phyloP scores from a whole-genome alignment of 129 eudicot species.

The Arctium minus region DNA sequence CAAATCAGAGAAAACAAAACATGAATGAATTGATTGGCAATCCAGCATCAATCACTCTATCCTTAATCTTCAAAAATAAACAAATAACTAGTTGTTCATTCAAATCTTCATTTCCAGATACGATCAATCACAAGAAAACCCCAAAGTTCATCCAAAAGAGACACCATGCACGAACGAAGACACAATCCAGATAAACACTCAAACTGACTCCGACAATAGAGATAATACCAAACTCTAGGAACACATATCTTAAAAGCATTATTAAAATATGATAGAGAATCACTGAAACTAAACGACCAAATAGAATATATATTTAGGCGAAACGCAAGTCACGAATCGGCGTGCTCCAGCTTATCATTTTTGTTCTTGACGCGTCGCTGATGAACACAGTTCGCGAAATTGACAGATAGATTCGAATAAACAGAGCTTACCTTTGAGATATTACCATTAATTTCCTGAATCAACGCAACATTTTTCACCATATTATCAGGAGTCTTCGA shows the following conservation, averaged over 20 bases:
- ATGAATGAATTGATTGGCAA: conserved; percentile 3
- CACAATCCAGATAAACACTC: background rate
- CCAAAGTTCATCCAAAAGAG: background rate
- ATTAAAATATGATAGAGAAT: conserved; percentile 13
- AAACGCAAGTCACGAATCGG: conserved; percentile 25
- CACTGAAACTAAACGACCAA: conserved; percentile 14
- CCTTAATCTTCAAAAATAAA: conserved; percentile 2
- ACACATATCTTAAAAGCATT: conserved; percentile 3
- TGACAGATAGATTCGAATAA: conserved; percentile 49
- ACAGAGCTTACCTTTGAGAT: conserved; percentile 47
- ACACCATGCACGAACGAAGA: background rate
- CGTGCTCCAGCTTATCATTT: conserved; percentile 20
- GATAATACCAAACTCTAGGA: background rate
- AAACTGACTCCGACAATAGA: background rate
- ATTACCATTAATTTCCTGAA: conserved; percentile 58
- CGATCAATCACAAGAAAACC: background rate
- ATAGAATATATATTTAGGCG: background rate
- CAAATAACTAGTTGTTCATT: background rate
- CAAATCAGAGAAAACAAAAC: background rate
- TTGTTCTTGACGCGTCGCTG: conserved; percentile 30
- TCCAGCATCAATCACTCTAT: conserved; percentile 9
- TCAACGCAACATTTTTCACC: conserved; percentile 61
- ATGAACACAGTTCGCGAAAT: conserved; percentile 39
- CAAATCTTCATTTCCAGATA: conserved; percentile 4
- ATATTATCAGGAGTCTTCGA: conserved; percentile 63